Base-by-base conservation (phyloP, 148 eudicot genomes). In the Fagopyrum tataricum region DNA sequence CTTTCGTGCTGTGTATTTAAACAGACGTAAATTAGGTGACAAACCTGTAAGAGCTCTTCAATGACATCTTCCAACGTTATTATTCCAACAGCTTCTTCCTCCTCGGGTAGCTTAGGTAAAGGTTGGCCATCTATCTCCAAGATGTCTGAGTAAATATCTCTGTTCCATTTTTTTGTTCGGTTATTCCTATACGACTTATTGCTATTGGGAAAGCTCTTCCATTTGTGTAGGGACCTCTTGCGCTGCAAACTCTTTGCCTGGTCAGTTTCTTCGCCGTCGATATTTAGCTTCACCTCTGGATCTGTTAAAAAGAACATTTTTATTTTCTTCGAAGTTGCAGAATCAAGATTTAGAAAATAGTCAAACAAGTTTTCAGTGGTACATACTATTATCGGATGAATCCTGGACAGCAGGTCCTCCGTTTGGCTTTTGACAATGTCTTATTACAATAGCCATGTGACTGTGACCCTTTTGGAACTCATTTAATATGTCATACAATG, bases 381-480 rank as follows among this genome's bases (percentile, higher is more conserved):
- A 71, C 84, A 75, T 84, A 91, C 97, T 74, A 2, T 31, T 31
- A 13, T 77, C 78, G 37, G 81, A 1, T 23, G 66, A 74, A 73
- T 59, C 76, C 76, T 76, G 82, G 71, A 70, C 74, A 58, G 72
- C 80, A 77, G 75, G 61, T 43, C 72, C 77, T 67, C 73, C 76
- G 75, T 21, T 80, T 9, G 66, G 67, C 77, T 87, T 86, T 67
- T 75, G 72, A 67, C 73, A 73, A 18, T 87, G 90, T 76, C 92
- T 84, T 70, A 89, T 82, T 43, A 93, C 98, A 71, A 91, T 93
- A 69, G 98, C 98, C 86, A 93, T 93, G 84, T 93, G 98, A 81
- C 98, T 93, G 77, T 87, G 98, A 70, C 98, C 97, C 77, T 93
- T 93, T 81, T 93, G 98, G 75, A 93, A 93, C 84, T 93, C 97